These are phyloP conservation scores for Prunus dulcis DNA, from an alignment of 306 rosid genomes.

Conservation along the genomic window DNA sequence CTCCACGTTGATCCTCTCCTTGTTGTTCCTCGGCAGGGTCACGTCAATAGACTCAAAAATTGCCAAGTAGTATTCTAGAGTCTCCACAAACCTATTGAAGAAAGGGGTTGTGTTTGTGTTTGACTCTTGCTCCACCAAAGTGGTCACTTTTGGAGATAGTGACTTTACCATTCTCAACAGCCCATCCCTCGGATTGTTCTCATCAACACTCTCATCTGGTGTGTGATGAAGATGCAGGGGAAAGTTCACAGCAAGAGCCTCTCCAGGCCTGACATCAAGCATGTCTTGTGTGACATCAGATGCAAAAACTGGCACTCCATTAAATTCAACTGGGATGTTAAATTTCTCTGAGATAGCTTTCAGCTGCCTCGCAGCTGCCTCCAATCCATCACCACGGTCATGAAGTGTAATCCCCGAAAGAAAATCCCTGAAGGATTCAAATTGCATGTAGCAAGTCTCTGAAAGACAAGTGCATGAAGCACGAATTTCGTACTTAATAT, in stretches of 20 bases:
- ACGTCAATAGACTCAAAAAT: constrained; percentile 91
- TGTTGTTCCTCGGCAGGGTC: constrained; percentile 58
- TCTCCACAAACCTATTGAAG: constrained; percentile 67
- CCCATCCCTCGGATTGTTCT: constrained; percentile 83
- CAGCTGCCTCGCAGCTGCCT: constrained; percentile 55
- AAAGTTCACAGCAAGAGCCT: constrained; percentile 92
- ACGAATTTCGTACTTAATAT: too few species aligned
- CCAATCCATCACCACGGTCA: constrained; percentile 83
- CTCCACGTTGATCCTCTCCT: constrained; percentile 81
- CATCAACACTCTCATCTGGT: constrained; percentile 88
- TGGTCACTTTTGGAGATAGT: constrained; percentile 69
- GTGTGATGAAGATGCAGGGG: constrained; percentile 95
- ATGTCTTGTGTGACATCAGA: constrained; percentile 61
- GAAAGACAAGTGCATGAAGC: too few species aligned
- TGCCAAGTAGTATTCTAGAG: constrained; percentile 82
- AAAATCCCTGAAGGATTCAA: too few species aligned
- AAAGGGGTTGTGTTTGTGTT: constrained; percentile 95
- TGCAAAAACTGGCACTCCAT: constrained; percentile 67
- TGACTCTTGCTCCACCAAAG: constrained; percentile 93
- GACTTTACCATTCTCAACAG: constrained; percentile 79
- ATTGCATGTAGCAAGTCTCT: too few species aligned
- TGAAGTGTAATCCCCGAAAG: neutral
- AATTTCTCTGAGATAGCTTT: constrained; percentile 55
- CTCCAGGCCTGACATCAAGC: constrained; percentile 76
- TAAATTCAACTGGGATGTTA: constrained; percentile 78